phyloP scores from a whole-genome alignment of 768 basidiomycete genomes.

The Suillus lakei region DNA sequence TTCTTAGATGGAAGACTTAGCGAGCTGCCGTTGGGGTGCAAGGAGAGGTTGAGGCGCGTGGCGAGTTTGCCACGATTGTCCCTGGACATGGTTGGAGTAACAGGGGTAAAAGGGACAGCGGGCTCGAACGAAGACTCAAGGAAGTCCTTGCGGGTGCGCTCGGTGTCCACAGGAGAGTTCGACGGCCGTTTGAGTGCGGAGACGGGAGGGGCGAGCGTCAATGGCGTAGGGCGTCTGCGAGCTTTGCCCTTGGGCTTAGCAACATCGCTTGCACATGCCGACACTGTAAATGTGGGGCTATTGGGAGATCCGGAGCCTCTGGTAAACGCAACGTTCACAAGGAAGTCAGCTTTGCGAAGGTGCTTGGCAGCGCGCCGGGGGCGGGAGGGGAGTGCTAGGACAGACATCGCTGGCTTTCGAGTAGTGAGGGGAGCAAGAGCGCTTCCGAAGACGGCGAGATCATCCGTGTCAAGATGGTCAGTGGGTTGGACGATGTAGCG shows the following conservation, averaged over 20 bases:
- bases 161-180: conserved; percentile 41
- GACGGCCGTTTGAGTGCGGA: conserved; percentile 36
- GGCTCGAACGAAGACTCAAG: conserved; percentile 51
- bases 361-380: conserved; percentile 41
- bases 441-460: conserved; percentile 38
- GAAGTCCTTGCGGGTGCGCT: conserved; percentile 44
- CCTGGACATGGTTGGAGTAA: conserved; percentile 5
- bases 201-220: conserved; percentile 41
- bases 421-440: conserved; percentile 26
- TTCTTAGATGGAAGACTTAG: conserved; percentile 19
- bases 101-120: conserved; percentile 14
- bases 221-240: conserved; percentile 47
- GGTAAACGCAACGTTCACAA: conserved; percentile 37
- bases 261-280: conserved; percentile 11
- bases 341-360: conserved; percentile 41
- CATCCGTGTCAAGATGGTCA: conserved; percentile 36
- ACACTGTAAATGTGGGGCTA: conserved; percentile 19
- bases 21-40: conserved; percentile 8
- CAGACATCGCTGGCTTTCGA: conserved; percentile 38
- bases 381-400: conserved; percentile 42
- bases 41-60: conserved; percentile 14
- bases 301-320: conserved; percentile 13
- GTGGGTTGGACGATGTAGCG: conserved; percentile 49
- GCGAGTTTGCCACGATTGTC: conserved; percentile 6
- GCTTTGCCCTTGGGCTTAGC: conserved; percentile 31